Evolutionary conservation across 2,329 filamentous ascomycete genomes (phyloP).

Genomic region (Beauveria rudraprayagi): DNA sequence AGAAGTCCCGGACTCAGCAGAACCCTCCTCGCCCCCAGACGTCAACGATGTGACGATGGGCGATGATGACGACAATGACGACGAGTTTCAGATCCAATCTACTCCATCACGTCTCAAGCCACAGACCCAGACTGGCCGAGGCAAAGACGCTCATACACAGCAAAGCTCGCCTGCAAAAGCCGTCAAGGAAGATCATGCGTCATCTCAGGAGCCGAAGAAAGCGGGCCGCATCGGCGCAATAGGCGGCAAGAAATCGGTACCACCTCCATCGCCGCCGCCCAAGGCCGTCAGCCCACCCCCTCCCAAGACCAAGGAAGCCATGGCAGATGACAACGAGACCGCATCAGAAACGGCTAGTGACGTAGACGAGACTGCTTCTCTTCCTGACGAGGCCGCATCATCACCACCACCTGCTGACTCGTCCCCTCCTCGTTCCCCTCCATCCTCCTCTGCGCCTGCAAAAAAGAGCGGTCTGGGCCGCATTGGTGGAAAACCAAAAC

Average conservation of each 20-base stretch:
- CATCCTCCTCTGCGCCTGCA: slow-evolving; percentile 16
- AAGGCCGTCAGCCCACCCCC: slow-evolving; percentile 16
- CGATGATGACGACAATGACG: slow-evolving; percentile 31
- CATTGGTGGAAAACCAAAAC: slow-evolving; percentile 26
- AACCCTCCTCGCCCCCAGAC: slow-evolving; percentile 10
- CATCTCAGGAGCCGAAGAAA: slow-evolving; percentile 7
- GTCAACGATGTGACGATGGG: slow-evolving; percentile 12
- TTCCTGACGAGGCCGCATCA: slow-evolving; percentile 13
- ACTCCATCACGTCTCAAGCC: slow-evolving; percentile 34
- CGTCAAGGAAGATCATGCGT: background rate
- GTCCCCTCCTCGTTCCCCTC: slow-evolving; percentile 15
- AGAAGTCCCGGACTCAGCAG: background rate
- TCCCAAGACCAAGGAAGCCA: slow-evolving; percentile 3
- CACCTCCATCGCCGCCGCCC: slow-evolving; percentile 10
- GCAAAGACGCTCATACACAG: background rate
- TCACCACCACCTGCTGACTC: slow-evolving; percentile 6
- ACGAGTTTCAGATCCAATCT: slow-evolving; percentile 44
- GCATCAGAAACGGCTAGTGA: slow-evolving; percentile 35
- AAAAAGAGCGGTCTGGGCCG: slow-evolving; percentile 31
- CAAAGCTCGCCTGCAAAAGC: slow-evolving; percentile 8
- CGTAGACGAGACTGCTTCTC: slow-evolving; percentile 18
- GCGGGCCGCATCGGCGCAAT: slow-evolving; percentile 27
- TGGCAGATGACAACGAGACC: slow-evolving; percentile 24
- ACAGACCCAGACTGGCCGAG: slow-evolving; percentile 12
- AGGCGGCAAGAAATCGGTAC: slow-evolving; percentile 24